Base-by-base conservation (phyloP, 1,284 basidiomycete species). In the Apiotrichum gracile region DNA sequence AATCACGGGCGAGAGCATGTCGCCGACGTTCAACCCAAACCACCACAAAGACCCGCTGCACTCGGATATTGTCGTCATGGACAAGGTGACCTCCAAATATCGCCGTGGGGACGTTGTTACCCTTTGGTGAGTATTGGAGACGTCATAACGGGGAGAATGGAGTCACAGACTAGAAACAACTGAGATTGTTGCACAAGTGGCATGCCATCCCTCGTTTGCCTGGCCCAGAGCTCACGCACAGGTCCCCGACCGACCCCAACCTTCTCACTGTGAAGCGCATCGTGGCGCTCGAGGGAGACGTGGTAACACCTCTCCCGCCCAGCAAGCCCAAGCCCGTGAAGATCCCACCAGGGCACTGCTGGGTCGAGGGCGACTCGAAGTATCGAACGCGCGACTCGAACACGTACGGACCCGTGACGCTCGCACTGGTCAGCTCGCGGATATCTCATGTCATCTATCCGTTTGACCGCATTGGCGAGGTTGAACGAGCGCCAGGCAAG, bases 351-450 rank as follows among this genome's bases (percentile, higher is more conserved):
- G 76, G 77, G 14, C 71, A 75, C 55, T 78, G 75, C 38, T 81
- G 79, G 79, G 71, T 81, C 44, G 80, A 81, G 64, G 80, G 80
- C 14, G 80, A 81, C 65, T 78, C 77, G 29, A 68, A 65, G 26
- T 77, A 72, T 52, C 45, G 76, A 34, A 74, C 76, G 3, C 47
- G 73, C 31, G 79, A 81, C 61, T 76, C 74, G 22, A 77, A 79
- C 48, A 75, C 74, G 2, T 79, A 78, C 54, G 79, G 79, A 0
- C 78, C 80, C 2, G 78, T 79, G n/a, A 54, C 78, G 4, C 62
- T 80, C 8, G 76, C 73, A 0, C 58, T 79, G 0, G 66, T 79
- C 48, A 74, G 72, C 12, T 64, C 75, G 0, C 58, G 70, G 9
- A 76, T 79, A 16, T 62, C 74, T 12, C 67, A 62, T 25, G 68